Evolutionary conservation across 495 filamentous ascomycete species (phyloP).

Genomic region (Talaromyces adpressus): DNA sequence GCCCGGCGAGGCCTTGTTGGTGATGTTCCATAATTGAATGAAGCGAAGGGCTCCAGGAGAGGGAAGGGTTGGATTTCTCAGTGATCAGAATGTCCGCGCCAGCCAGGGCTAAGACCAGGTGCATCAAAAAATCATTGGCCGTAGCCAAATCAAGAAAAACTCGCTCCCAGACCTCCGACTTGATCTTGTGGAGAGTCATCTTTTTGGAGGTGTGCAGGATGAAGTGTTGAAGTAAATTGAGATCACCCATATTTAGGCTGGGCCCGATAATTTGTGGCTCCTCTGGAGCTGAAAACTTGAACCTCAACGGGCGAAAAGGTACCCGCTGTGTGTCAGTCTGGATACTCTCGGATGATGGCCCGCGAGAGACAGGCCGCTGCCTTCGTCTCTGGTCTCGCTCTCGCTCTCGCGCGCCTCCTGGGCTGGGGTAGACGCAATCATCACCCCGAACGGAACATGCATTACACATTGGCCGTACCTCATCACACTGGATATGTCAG

Average conservation of each 20-base stretch:
- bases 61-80: background rate
- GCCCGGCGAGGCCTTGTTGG: constrained; percentile 17
- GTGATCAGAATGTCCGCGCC: constrained; percentile 13
- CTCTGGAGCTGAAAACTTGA: background rate
- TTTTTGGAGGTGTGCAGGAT: constrained; percentile 17
- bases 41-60: constrained; percentile 6
- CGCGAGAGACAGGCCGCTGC: background rate
- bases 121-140: constrained; percentile 10
- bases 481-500: constrained; percentile 17
- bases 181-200: constrained; percentile 12
- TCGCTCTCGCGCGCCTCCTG: background rate
- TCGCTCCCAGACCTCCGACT: constrained; percentile 14
- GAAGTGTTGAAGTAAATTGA: constrained; percentile 17
- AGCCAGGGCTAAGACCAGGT: constrained; percentile 18
- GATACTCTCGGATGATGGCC: background rate
- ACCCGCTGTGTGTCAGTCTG: background rate
- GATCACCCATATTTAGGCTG: constrained; percentile 16
- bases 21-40: constrained; percentile 17
- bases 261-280: background rate
- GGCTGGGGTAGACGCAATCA: constrained; percentile 14
- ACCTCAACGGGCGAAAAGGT: background rate
- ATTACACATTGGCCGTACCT: constrained; percentile 18
- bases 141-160: constrained; percentile 14
- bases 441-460: constrained; percentile 14
- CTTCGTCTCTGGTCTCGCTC: background rate